Evolutionary conservation across 768 basidiomycete genomes (phyloP), one percentile per base, ranked within the genome.

Genomic region (Collybia sordida): DNA sequence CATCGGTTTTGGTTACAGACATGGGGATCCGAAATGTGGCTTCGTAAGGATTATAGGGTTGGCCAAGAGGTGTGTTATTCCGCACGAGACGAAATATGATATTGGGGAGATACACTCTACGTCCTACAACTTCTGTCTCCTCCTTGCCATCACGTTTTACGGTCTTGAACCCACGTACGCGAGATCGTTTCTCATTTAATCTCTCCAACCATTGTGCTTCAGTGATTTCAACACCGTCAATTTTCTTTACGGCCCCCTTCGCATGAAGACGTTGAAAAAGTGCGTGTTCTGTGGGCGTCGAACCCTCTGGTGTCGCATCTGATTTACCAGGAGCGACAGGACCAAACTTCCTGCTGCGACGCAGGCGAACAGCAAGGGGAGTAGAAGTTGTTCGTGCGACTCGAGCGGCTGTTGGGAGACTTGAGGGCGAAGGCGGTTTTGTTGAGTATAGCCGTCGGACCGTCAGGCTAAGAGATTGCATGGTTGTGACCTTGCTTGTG

Each of bases 21-120:
- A 83, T 81, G n/a, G 93, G 88, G 35, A 96, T 78, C 48, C 92
- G 90, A 74, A 98, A 96, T 2, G 94, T 98, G 7, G 93, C 94
- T 66, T 93, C 88, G 73, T 88, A 93, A 1, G 94, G 93, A 54
- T 98, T 95, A 75, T 98, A 98, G 1, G 92, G 77, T 57, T 88
- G 72, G 0, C 87, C 90, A 2, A 71, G 67, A 0, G 79, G 83
- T 0, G 92, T 93, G 57, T 86, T 71, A 65, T 98, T 98, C 19
- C 90, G 83, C 38, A 95, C 83, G 49, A 98, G 77, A 49, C 81
- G 79, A 68, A 96, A 86, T 53, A 89, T 67, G 63, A 88, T 76
- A 67, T 98, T 96, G 35, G 94, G 94, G 31, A 98, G 85, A 72
- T 93, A 97, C 19, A 97, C 77, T 55, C 83, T 83, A 59, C 88